phyloP scores from a whole-genome alignment of 2,329 filamentous ascomycete species.

The Ilyonectria mors-panacis region DNA sequence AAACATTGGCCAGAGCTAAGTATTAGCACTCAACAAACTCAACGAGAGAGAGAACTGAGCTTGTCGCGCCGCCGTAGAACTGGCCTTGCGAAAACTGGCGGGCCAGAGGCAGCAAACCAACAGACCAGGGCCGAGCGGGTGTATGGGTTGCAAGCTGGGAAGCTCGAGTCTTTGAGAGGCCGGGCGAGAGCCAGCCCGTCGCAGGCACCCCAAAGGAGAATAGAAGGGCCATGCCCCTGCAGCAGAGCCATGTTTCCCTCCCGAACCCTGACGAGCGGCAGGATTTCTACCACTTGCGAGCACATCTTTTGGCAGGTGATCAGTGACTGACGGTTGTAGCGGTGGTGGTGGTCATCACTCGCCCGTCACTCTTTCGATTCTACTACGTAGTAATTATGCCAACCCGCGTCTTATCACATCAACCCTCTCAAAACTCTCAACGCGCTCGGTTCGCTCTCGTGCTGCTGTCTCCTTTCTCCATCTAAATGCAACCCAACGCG shows the following conservation, averaged over 20 bases:
- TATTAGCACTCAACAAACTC: background rate
- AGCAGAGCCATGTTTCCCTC: slow-evolving; percentile 1
- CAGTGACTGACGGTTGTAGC: background rate
- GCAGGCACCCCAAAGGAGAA: background rate
- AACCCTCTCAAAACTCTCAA: background rate
- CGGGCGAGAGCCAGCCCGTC: background rate
- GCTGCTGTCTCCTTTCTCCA: background rate
- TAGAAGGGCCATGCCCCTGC: background rate
- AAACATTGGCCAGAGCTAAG: slow-evolving; percentile 5
- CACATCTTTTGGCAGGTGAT: background rate
- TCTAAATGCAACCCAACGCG: background rate
- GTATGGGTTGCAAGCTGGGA: background rate
- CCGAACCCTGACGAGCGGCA: slow-evolving; percentile 6
- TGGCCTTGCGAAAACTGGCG: background rate
- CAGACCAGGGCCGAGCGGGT: slow-evolving; percentile 10
- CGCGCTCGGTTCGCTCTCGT: background rate
- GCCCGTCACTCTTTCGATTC: background rate
- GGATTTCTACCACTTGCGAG: background rate
- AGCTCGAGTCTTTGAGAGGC: background rate
- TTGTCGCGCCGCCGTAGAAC: background rate
- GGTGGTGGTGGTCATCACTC: background rate
- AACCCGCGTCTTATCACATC: background rate
- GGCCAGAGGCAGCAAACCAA: background rate
- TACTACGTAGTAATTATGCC: too few relatives aligned
- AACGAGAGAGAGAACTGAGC: background rate